These are phyloP conservation scores for Yarrowia bubula DNA, from an alignment of 805 yeast species.

Conservation along the genomic window DNA sequence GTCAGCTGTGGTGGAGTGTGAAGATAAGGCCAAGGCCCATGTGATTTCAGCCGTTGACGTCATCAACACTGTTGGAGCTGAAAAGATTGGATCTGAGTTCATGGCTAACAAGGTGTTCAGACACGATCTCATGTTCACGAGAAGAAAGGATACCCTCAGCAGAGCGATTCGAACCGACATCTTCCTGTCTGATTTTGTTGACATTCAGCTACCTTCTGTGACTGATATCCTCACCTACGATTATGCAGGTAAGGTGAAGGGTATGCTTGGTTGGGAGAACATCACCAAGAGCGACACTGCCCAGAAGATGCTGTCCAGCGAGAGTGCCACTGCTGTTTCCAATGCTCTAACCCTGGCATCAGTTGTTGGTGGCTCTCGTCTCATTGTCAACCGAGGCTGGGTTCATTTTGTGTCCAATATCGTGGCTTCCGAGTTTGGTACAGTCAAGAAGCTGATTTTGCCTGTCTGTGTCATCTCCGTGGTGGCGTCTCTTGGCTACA, in stretches of 20 bases:
- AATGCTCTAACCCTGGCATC: constrained; percentile 36
- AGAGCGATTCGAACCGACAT: constrained; percentile 60
- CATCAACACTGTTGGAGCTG: constrained; percentile 61
- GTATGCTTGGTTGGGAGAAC: neutral
- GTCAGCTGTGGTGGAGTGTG: constrained; percentile 62
- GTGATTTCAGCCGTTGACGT: constrained; percentile 62
- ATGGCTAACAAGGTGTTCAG: constrained; percentile 49
- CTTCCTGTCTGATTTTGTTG: constrained; percentile 71
- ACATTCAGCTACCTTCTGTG: constrained; percentile 52
- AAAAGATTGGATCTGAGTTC: constrained; percentile 60
- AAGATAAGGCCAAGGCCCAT: constrained; percentile 59
- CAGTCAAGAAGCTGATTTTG: constrained; percentile 46
- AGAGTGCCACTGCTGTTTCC: constrained; percentile 28
- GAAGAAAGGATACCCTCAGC: constrained; percentile 60
- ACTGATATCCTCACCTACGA: constrained; percentile 19
- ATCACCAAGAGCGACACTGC: neutral
- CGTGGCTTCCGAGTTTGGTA: constrained; percentile 18
- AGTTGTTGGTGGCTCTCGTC: constrained; percentile 36
- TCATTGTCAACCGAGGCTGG: constrained; percentile 33
- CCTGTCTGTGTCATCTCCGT: constrained; percentile 55
- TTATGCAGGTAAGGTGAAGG: neutral
- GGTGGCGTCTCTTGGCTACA: constrained; percentile 56
- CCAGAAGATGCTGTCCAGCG: constrained; percentile 13
- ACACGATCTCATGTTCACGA: constrained; percentile 76
- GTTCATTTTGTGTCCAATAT: constrained; percentile 30